These are phyloP conservation scores for Phytophthora rubi DNA, from an alignment of 352 stramenopile genomes.

Conservation along the genomic window DNA sequence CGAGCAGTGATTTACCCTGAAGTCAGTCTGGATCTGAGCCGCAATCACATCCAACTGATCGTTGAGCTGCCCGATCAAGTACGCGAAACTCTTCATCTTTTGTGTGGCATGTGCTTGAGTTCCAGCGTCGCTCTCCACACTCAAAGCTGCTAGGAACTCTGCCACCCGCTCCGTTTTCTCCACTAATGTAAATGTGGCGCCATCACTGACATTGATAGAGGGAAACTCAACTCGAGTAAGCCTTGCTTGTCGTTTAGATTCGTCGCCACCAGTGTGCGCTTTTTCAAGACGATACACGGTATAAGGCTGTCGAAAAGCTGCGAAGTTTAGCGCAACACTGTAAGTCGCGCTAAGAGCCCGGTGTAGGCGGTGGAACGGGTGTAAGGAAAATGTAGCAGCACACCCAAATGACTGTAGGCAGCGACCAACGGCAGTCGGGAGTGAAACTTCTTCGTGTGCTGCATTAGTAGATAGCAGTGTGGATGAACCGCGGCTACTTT, in stretches of 20 bases:
- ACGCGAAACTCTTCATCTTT: slow-evolving; percentile 36
- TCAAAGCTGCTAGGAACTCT: slow-evolving; percentile 29
- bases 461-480: no score
- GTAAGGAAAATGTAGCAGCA: slow-evolving; percentile 50
- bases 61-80: slow-evolving; percentile 26
- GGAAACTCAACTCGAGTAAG: slow-evolving; percentile 39
- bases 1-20: slow-evolving; percentile 28
- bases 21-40: slow-evolving; percentile 27
- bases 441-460: not conserved
- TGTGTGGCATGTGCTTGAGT: no score
- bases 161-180: slow-evolving; percentile 39
- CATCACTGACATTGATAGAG: not conserved
- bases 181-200: slow-evolving; percentile 12
- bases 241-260: not conserved
- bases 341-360: slow-evolving; percentile 25
- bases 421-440: slow-evolving; percentile 1
- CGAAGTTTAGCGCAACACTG: slow-evolving; percentile 26
- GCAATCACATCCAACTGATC: slow-evolving; percentile 16
- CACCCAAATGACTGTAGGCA: slow-evolving; percentile 30
- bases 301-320: slow-evolving; percentile 32
- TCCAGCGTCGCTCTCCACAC: not conserved
- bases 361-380: slow-evolving; percentile 62
- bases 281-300: slow-evolving; percentile 27
- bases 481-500: slow-evolving; percentile 3
- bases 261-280: not conserved